These are phyloP conservation scores for Ricinus communis DNA, from an alignment of 345 rosid species.

Conservation along the genomic window DNA sequence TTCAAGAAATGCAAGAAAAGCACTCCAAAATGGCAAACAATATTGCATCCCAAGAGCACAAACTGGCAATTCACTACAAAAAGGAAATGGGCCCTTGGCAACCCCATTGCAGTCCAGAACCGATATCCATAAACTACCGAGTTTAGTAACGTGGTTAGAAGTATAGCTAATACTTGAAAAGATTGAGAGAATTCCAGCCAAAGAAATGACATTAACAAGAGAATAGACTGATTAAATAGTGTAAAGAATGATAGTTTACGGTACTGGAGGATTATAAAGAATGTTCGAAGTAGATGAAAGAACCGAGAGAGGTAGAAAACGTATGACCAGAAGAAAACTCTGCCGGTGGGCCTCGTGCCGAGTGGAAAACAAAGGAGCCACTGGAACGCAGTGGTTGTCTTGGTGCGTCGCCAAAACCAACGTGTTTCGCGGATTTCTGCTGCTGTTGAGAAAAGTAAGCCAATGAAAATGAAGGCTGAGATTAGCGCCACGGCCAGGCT, in stretches of 20 bases:
- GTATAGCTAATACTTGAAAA: conserved; percentile 73
- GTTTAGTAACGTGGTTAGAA: conserved; percentile 63
- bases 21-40: conserved; percentile 34
- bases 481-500: conserved; percentile 15
- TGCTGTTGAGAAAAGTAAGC: conserved; percentile 21
- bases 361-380: conserved; percentile 95
- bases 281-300: conserved; percentile 70
- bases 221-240: conserved; percentile 58
- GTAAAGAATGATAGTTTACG: conserved; percentile 56
- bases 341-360: conserved; percentile 87
- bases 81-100: conserved; percentile 23
- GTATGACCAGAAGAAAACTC: conserved; percentile 98
- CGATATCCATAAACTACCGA: conserved; percentile 62
- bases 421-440: conserved; percentile 31
- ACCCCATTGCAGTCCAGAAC: conserved; percentile 31
- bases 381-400: conserved; percentile 26
- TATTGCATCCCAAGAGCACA: conserved; percentile 24
- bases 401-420: conserved; percentile 27
- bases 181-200: conserved; percentile 94
- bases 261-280: conserved; percentile 50
- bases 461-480: conserved; percentile 21
- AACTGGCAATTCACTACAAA: conserved; percentile 31
- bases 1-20: conserved; percentile 28
- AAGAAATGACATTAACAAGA: conserved; percentile 63
- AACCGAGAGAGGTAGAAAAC: conserved; percentile 73